phyloP scores from a whole-genome alignment of 78 protist species.

The Planoprotostelium fungivorum region DNA sequence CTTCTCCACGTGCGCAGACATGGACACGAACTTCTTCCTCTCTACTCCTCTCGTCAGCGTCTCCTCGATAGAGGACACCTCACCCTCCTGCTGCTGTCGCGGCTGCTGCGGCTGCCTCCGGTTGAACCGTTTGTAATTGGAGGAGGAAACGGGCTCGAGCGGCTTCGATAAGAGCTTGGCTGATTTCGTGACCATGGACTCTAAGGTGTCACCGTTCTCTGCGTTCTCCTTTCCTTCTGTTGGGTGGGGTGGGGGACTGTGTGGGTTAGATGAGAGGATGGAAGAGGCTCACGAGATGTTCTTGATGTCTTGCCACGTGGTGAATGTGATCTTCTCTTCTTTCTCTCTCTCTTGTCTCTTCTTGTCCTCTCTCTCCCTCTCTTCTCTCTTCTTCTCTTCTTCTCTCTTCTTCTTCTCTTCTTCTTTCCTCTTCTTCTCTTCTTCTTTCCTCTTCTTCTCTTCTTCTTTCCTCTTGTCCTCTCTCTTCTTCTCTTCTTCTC shows the following conservation, averaged over 20 bases:
- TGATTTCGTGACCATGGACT: not conserved
- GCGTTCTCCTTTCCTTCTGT: not conserved
- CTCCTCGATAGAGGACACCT: slow-evolving; percentile 38
- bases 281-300: not conserved
- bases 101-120: slow-evolving; percentile 15
- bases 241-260: not conserved
- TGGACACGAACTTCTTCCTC: not conserved
- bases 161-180: not conserved
- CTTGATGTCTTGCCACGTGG: not conserved
- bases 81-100: slow-evolving; percentile 7
- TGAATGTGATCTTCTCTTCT: slow-evolving; percentile 3
- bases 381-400: slow-evolving; percentile 6
- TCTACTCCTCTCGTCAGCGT: slow-evolving; percentile 5
- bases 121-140: not conserved
- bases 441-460: slow-evolving; percentile 12
- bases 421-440: not conserved
- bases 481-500: too few species aligned
- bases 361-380: too few species aligned
- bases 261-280: not conserved
- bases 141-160: not conserved
- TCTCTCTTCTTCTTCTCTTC: slow-evolving; percentile 3
- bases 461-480: slow-evolving; percentile 8
- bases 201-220: slow-evolving; percentile 12
- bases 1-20: not conserved
- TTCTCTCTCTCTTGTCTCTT: slow-evolving; percentile 14